Conservation (phyloP, 371 early-diverging fungal genomes). For the Mucor irregularis region DNA sequence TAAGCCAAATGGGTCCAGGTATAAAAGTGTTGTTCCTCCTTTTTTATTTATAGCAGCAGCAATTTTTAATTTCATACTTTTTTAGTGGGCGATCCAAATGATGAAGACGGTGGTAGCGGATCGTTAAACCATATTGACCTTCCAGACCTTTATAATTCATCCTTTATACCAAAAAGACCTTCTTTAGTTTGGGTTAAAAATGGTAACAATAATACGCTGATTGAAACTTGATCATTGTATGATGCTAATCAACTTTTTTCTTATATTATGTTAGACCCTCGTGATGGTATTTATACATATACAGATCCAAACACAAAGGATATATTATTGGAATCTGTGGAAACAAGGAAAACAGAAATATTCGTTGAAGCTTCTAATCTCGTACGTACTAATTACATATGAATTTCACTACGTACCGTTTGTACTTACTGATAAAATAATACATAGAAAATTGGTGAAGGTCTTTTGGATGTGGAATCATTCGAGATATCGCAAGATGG, state of each 20-base stretch:
- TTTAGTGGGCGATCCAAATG: slow-evolving; percentile 1
- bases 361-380: slow-evolving; percentile 34
- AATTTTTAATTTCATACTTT: not conserved
- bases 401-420: too few species aligned
- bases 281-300: slow-evolving; percentile 54
- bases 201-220: too few species aligned
- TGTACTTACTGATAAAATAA: not conserved
- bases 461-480: slow-evolving; percentile 30
- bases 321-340: slow-evolving; percentile 46
- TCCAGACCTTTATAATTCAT: slow-evolving; percentile 55
- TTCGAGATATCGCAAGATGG: slow-evolving; percentile 76
- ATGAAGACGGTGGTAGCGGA: not conserved
- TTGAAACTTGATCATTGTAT: too few species aligned
- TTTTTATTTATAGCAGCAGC: not conserved
- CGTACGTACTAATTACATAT: slow-evolving; percentile 9
- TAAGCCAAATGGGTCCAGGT: slow-evolving; percentile 21
- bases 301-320: slow-evolving; percentile 39
- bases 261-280: too few species aligned
- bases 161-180: slow-evolving; percentile 43
- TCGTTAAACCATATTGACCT: slow-evolving; percentile 41
- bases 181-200: slow-evolving; percentile 53
- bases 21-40: not conserved
- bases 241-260: too few species aligned
- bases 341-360: slow-evolving; percentile 24
- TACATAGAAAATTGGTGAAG: slow-evolving; percentile 20